Evolutionary conservation across 352 stramenopile genomes (phyloP), one percentile per base, ranked within the genome.

Genomic region (Thraustochytrium striatum): DNA sequence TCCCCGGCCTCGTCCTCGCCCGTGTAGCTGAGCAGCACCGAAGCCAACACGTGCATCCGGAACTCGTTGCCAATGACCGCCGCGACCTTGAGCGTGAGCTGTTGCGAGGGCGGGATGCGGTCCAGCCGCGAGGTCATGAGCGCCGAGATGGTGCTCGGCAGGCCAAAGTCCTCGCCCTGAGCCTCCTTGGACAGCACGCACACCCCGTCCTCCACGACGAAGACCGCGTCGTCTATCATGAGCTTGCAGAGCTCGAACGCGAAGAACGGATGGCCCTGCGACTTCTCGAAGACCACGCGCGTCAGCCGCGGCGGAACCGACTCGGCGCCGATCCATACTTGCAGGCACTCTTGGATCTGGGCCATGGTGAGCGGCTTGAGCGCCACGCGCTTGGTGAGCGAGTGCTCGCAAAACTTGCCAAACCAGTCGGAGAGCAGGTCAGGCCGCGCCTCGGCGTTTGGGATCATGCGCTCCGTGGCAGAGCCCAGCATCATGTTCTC

Each of bases 31-130:
- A 75, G 52, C 41, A 75, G 30, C 21, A 75, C 65, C 11, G 32
- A 55, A 5, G 65, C 65, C 3, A 75, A 25, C 50, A 55, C 41
- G 50, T 75, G 65, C 39, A 75, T 75, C 0, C 1, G 39, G 30
- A 80, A 80, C 58, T 80, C 70, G 0, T 7, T 75, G 41, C 70
- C 70, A 57, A 69, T 72, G 21, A 80, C 70, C 21, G 70, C 55
- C 19, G 58, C 28, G 2, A 72, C 58, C 58, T 75, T 80, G 36
- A 80, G 58, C 28, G 58, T 72, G 47, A 80, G 55, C 41, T 80
- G 70, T 28, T 80, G 28, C 3, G 9, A 16, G n/a, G 53, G 35
- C 19, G 55, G 55, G 3, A 80, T 69, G n/a, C 58, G 55, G 38
- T 80, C 70, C 30, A 80, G 50, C 2, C 58, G 36, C n/a, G 32